Evolutionary conservation across 1,284 basidiomycete species (phyloP), one percentile per base, ranked within the genome.

Genomic region (Vanrija sp.): DNA sequence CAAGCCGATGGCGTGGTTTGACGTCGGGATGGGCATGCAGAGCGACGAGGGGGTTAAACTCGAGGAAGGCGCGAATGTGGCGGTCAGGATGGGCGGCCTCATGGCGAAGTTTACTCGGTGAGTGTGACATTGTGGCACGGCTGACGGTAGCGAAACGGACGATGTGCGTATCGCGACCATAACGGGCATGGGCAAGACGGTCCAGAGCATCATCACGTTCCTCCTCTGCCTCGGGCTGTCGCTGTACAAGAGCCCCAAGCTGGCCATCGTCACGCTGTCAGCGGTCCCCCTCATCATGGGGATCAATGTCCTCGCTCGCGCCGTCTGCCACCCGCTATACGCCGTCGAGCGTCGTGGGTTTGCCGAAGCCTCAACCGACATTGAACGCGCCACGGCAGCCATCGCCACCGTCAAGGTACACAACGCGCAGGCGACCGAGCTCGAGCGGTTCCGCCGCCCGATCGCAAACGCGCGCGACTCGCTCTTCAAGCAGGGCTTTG

Each of bases 341-440:
- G 77, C 79, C 4, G 72, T 71, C 23, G 92, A 96, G 66, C 83
- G 88, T 42, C 71, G 79, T 0, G 81, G 84, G 8, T 84, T 86
- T 4, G 84, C 86, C 12, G 78, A 80, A 7, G 87, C 89, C 0
- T 86, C 89, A 0, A 86, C 88, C 4, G 81, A 87, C 51, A 80
- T 94, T 57, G 87, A 95, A 60, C 86, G 89, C 20, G 84, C 88
- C 1, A 79, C 88, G 4, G 76, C 83, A 10, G 84, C 88, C 41
- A 93, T 98, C 63, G 78, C 88, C 3, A 97, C 94, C 0, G 89
- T 98, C 74, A 98, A 98, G 73, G 90, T 89, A 0, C 96, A 95
- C 81, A 98, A 96, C 73, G 92, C 92, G 2, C 79, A 86, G 54
- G 57, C 75, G 0, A 76, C 81, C 67, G 91, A 97, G 65, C 64